Percentiles rank a stretch among this genome's conserved stretches.
Evolutionary conservation across 352 stramenopile species (phyloP).

Genomic region (Aphanomyces euteiches): DNA sequence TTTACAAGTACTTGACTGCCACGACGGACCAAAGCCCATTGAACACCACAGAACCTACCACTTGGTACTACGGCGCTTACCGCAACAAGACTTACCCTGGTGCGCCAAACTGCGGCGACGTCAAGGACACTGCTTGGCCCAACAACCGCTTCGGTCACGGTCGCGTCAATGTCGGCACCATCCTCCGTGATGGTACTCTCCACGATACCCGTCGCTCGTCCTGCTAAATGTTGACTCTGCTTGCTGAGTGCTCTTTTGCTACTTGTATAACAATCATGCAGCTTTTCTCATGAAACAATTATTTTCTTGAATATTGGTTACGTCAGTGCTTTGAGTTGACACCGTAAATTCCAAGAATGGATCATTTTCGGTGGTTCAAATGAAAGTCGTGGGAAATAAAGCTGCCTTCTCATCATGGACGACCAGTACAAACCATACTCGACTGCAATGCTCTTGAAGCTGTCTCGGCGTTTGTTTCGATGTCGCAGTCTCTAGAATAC

Average conservation of each 20-base stretch:
- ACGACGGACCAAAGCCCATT: constrained; percentile 8
- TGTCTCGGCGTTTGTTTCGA: too few species aligned
- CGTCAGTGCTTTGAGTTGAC: too few species aligned
- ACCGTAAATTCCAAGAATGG: too few species aligned
- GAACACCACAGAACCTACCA: not conserved
- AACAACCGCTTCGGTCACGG: constrained; percentile 43
- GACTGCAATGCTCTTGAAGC: too few species aligned
- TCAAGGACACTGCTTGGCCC: constrained; percentile 39
- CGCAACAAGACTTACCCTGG: constrained; percentile 35
- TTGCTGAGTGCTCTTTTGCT: not conserved
- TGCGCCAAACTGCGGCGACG: constrained; percentile 42
- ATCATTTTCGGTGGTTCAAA: too few species aligned
- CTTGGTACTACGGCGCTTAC: not conserved
- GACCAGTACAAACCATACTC: too few species aligned
- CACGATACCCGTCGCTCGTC: not conserved
- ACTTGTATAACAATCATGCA: not conserved
- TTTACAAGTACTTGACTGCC: constrained; percentile 26
- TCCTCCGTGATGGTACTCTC: constrained; percentile 27
- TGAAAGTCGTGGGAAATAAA: too few species aligned
- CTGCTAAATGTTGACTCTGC: not conserved
- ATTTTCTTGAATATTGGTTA: too few species aligned
- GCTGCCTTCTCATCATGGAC: too few species aligned
- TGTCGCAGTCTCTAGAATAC: too few species aligned
- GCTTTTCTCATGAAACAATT: not conserved
- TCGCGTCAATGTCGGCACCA: constrained; percentile 33